A percentile compares a stretch with the other conserved stretches of the same genome.
phyloP scores from a whole-genome alignment of 2,329 filamentous ascomycete genomes.

The Elsinoe batatas region DNA sequence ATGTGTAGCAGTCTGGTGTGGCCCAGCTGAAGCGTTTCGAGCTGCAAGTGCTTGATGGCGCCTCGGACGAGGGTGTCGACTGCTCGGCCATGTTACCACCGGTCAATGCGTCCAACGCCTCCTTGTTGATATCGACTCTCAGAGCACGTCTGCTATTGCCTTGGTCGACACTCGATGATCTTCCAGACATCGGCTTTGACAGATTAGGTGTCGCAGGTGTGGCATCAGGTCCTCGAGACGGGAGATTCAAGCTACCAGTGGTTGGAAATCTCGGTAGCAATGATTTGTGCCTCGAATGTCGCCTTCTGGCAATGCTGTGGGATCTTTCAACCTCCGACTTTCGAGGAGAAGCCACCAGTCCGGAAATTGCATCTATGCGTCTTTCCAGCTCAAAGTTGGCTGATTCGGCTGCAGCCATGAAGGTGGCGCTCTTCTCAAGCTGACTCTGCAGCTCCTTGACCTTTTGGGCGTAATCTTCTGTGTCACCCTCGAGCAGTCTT shows the following conservation, averaged over 20 bases:
- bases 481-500: slow-evolving; percentile 23
- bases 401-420: slow-evolving; percentile 25
- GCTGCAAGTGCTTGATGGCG: background rate
- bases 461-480: slow-evolving; percentile 22
- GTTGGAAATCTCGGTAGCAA: slow-evolving; percentile 28
- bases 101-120: slow-evolving; percentile 8
- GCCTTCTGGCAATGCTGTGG: slow-evolving; percentile 19
- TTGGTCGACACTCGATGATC: slow-evolving; percentile 11
- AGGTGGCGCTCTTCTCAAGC: slow-evolving; percentile 23
- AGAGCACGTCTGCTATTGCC: background rate
- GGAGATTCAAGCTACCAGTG: slow-evolving; percentile 20
- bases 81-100: background rate
- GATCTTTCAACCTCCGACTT: slow-evolving; percentile 27
- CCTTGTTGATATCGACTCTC: slow-evolving; percentile 2
- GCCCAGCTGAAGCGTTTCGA: slow-evolving; percentile 12
- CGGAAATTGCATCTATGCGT: slow-evolving; percentile 30
- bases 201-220: slow-evolving; percentile 6
- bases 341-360: slow-evolving; percentile 29
- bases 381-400: slow-evolving; percentile 31
- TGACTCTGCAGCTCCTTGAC: slow-evolving; percentile 27
- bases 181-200: background rate
- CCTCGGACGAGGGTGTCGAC: background rate
- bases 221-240: background rate
- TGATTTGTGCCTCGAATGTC: slow-evolving; percentile 25
- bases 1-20: slow-evolving; percentile 11